Conservation (phyloP, 805 yeast species). For the Sugiyamaella americana region DNA sequence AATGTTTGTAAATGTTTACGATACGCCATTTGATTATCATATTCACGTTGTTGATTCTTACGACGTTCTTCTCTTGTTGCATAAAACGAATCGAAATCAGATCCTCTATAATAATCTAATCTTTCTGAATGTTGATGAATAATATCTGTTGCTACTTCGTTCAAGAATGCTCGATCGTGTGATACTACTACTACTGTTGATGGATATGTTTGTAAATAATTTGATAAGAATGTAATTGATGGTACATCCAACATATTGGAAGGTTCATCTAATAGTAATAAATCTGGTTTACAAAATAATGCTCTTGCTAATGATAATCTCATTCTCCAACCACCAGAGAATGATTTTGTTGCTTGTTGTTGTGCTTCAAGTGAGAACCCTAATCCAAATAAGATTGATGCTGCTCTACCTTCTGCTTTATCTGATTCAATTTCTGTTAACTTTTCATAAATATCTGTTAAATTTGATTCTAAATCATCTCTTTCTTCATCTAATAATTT, state of each 20-base stretch:
- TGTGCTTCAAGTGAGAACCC: slow-evolving; percentile 92
- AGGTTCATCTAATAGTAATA: slow-evolving; percentile 93
- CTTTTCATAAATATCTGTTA: slow-evolving; percentile 75
- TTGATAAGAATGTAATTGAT: slow-evolving; percentile 87
- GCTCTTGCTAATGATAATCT: slow-evolving; percentile 97
- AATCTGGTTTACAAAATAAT: slow-evolving; percentile 92
- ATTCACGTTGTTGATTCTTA: slow-evolving; percentile 88
- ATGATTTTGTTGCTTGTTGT: slow-evolving; percentile 72
- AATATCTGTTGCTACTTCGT: slow-evolving; percentile 97
- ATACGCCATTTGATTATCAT: slow-evolving; percentile 95
- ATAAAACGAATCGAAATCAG: slow-evolving; percentile 89
- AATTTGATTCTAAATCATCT: slow-evolving; percentile 72
- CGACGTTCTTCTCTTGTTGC: slow-evolving; percentile 91
- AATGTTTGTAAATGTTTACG: slow-evolving; percentile 90
- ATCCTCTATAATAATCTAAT: slow-evolving; percentile 84
- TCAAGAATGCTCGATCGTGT: slow-evolving; percentile 94
- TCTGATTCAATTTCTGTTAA: slow-evolving; percentile 92
- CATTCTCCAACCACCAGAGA: slow-evolving; percentile 99
- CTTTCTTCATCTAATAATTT: slow-evolving; percentile 83
- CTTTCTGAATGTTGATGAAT: slow-evolving; percentile 97
- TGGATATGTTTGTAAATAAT: slow-evolving; percentile 83
- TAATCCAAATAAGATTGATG: slow-evolving; percentile 83
- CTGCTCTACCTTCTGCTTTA: slow-evolving; percentile 96
- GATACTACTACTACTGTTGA: slow-evolving; percentile 93
- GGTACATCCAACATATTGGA: slow-evolving; percentile 99